These are phyloP conservation scores for Dendrobium chrysotoxum DNA, from an alignment of 106 monocot species.

Conservation along the genomic window DNA sequence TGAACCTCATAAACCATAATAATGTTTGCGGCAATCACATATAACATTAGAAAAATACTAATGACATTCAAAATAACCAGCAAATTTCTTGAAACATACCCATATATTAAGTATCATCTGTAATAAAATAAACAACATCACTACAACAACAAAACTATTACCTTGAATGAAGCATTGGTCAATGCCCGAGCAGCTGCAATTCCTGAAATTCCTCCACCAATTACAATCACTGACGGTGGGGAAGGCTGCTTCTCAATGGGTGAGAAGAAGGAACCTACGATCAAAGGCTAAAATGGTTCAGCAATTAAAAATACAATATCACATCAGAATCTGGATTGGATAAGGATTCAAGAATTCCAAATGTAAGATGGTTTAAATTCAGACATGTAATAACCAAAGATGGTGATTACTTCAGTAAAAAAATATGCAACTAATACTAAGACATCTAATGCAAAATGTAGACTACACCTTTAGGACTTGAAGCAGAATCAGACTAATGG, in stretches of 20 bases:
- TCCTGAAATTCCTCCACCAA: slow-evolving; percentile 97
- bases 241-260: slow-evolving; percentile 48
- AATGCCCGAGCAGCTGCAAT: slow-evolving; percentile 84
- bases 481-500: neutral
- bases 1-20: neutral
- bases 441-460: neutral
- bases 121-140: neutral
- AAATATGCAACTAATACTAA: neutral
- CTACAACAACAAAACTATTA: slow-evolving; percentile 12
- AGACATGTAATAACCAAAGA: neutral
- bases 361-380: neutral
- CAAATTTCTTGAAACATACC: neutral
- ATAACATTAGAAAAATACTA: neutral
- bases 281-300: neutral
- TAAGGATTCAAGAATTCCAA: neutral
- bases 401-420: neutral
- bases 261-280: slow-evolving; percentile 58
- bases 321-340: neutral
- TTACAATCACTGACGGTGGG: slow-evolving; percentile 77
- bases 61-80: neutral
- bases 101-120: neutral
- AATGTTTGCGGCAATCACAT: neutral
- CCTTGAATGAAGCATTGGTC: slow-evolving; percentile 79
- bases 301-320: neutral
- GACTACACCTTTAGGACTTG: neutral